phyloP scores from a whole-genome alignment of 2,329 filamentous ascomycete genomes.

The Colletotrichum simmondsii region DNA sequence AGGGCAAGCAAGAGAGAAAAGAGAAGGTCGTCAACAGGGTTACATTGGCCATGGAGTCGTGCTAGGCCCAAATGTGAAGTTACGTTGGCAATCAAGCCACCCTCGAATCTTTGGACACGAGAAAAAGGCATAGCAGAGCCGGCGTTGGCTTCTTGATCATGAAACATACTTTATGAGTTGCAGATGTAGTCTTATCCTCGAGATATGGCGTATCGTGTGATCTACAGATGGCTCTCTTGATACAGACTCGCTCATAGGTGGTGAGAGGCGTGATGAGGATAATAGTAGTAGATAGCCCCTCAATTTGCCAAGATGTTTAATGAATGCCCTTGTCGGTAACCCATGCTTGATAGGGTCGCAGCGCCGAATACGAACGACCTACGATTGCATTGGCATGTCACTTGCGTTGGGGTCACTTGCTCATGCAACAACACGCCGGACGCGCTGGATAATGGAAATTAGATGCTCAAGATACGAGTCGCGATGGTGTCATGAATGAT shows the following conservation, averaged over 20 bases:
- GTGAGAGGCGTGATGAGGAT: no score
- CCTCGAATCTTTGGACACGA: not conserved
- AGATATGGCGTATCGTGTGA: not conserved
- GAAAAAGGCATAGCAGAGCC: slow-evolving; percentile 4
- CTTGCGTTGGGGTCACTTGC: not conserved
- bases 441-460: not conserved
- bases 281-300: not conserved
- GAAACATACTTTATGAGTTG: not conserved
- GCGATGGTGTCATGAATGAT: not conserved
- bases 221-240: not conserved
- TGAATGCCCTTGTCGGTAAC: slow-evolving; percentile 5
- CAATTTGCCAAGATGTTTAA: not conserved
- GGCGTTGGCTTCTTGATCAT: not conserved
- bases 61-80: slow-evolving; percentile 6
- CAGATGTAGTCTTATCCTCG: not conserved
- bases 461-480: not conserved
- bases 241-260: no score
- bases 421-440: slow-evolving; percentile 7
- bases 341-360: slow-evolving; percentile 14
- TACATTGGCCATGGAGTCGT: slow-evolving; percentile 4
- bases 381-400: slow-evolving; percentile 1
- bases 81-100: not conserved
- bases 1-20: not conserved
- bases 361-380: slow-evolving; percentile 22
- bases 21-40: slow-evolving; percentile 15